Evolutionary conservation across 2,329 filamentous ascomycete genomes (phyloP), one percentile per base, ranked within the genome.

Genomic region (Stenocarpella maydis): DNA sequence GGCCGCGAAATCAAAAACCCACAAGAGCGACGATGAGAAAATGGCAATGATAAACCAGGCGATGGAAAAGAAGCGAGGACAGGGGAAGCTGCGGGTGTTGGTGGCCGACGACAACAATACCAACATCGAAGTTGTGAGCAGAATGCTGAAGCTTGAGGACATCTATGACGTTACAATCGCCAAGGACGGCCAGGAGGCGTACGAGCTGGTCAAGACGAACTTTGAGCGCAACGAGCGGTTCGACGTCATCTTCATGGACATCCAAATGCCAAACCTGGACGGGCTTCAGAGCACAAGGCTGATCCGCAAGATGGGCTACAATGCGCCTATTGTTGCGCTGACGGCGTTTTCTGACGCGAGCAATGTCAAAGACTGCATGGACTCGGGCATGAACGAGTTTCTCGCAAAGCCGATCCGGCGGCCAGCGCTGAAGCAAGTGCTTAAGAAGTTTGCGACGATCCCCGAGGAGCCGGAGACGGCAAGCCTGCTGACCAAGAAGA

Each of bases 221-320:
- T 96, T 97, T 92, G 88, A 90, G 61, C 87, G 86, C 34, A 87
- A 90, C 65, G 85, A 87, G 67, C 87, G 87, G 2, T 97, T 95
- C 77, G 93, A 97, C 74, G 85, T 98, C 31, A 95, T 98, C 72
- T 96, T 97, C 77, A 98, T 97, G 95, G 95, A 98, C 75, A 91
- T 97, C 9, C 93, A 93, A 80, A 98, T 98, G 95, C 95, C 95
- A 4, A 97, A 96, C 72, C 86, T 98, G 17, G 94, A 97, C 76
- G 95, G 95, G 1, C 82, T 98, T 28, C 91, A 97, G 77, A 95
- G 92, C 55, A 97, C 95, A 0, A 88, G 91, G 12, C 83, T 97
- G 41, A 97, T 98, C 74, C 89, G 95, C 8, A 85, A 94, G 77
- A 92, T 95, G 83, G 95, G 95, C 1, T 98, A 96, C 80, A 90